phyloP scores from a whole-genome alignment of 164 flowering plant species.

The Echeveria elegans region DNA sequence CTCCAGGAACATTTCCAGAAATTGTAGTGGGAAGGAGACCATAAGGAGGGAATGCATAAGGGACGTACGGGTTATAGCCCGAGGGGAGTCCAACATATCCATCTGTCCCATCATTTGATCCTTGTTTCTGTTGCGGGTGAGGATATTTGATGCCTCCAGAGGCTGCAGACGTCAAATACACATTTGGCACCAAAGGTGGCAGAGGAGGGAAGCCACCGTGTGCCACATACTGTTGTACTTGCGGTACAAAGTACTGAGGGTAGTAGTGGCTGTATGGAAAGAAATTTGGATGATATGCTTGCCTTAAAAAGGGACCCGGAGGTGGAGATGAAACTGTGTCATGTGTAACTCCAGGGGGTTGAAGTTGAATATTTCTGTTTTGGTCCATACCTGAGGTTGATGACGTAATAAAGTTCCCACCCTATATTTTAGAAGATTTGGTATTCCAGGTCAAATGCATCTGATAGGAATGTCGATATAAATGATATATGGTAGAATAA shows the following conservation, averaged over 20 bases:
- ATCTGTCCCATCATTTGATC: conserved; percentile 21
- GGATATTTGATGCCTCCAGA: conserved; percentile 33
- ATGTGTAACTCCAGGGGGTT: conserved; percentile 19
- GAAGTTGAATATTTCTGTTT: conserved; percentile 16
- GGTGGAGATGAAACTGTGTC: conserved; percentile 27
- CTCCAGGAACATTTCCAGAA: conserved; percentile 22
- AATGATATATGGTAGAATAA: neutral
- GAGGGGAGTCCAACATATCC: conserved; percentile 27
- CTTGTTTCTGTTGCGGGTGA: conserved; percentile 24
- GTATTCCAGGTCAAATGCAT: neutral
- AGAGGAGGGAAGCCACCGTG: conserved; percentile 39
- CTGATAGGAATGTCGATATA: no score
- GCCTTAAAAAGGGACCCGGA: conserved; percentile 31
- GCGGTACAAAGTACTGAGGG: conserved; percentile 32
- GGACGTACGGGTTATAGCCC: conserved; percentile 24
- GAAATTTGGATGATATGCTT: conserved; percentile 35
- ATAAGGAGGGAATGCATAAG: conserved; percentile 24
- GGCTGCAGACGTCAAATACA: conserved; percentile 28
- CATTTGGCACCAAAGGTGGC: conserved; percentile 33
- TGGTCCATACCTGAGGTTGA: conserved; percentile 17
- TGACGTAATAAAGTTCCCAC: conserved; percentile 20
- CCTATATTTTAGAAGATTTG: conserved; percentile 18
- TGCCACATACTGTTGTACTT: conserved; percentile 33
- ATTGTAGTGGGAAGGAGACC: conserved; percentile 19
- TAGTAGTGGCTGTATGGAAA: conserved; percentile 36